Evolutionary conservation across 2,329 filamentous ascomycete genomes (phyloP).

Genomic region (Cephalotrichum gorgonifer): DNA sequence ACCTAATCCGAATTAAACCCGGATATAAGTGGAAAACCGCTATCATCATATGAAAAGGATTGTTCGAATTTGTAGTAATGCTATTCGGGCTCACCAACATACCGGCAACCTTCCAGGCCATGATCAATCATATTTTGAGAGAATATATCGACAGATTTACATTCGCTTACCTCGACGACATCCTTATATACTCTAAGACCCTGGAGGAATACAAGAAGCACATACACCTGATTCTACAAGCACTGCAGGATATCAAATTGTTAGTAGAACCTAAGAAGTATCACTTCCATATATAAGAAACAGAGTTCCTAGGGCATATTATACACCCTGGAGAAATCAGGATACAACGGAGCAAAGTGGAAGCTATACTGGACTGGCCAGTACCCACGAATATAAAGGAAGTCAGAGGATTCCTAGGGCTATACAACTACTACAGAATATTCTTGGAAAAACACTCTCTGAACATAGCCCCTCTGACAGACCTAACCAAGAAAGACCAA

Average conservation of each 20-base stretch:
- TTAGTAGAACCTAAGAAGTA: not conserved
- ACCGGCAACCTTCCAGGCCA: slow-evolving; percentile 7
- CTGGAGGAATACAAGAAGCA: slow-evolving; percentile 6
- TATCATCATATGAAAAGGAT: slow-evolving; percentile 7
- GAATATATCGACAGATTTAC: slow-evolving; percentile 5
- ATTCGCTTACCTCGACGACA: slow-evolving; percentile 11
- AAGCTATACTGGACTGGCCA: slow-evolving; percentile 6
- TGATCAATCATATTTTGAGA: slow-evolving; percentile 8
- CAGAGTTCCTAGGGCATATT: not conserved
- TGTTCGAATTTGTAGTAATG: slow-evolving; percentile 11
- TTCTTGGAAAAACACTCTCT: slow-evolving; percentile 2
- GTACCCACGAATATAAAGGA: slow-evolving; percentile 14
- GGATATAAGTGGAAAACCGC: slow-evolving; percentile 7
- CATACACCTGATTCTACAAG: not conserved
- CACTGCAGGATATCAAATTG: not conserved
- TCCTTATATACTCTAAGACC: slow-evolving; percentile 8
- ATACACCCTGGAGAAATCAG: not conserved
- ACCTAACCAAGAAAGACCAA: not conserved
- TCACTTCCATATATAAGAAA: not conserved
- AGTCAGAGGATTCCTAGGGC: slow-evolving; percentile 5
- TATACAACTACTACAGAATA: slow-evolving; percentile 7
- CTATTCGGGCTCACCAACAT: slow-evolving; percentile 9
- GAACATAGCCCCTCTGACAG: not conserved
- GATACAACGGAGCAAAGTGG: slow-evolving; percentile 8
- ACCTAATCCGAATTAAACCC: slow-evolving; percentile 7